Percentiles rank a stretch among this genome's conserved stretches.
These are phyloP conservation scores for Gardenia jasminoides DNA, from an alignment of 257 asterid genomes.

Conservation along the genomic window DNA sequence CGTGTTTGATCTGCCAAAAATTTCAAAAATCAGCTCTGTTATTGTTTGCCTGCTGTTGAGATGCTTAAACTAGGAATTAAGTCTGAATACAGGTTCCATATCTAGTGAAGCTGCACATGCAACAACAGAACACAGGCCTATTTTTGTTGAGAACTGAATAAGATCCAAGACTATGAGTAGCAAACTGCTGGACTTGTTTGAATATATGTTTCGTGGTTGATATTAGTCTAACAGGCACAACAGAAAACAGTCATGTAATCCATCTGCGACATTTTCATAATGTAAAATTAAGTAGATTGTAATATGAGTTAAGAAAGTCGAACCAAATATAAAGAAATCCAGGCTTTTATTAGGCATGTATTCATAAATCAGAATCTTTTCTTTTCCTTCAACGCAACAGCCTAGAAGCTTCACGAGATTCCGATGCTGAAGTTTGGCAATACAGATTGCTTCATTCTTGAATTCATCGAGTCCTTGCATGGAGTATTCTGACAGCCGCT, in stretches of 20 bases:
- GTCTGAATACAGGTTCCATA: background rate
- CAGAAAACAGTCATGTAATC: background rate
- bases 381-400: slow-evolving; percentile 34
- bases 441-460: slow-evolving; percentile 38
- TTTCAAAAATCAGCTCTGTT: background rate
- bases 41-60: background rate
- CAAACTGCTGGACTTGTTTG: no score
- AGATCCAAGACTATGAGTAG: background rate
- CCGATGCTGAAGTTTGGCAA: slow-evolving; percentile 42
- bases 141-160: background rate
- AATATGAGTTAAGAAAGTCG: slow-evolving; percentile 2
- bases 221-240: background rate
- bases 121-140: background rate
- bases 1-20: slow-evolving; percentile 28
- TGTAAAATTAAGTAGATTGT: background rate
- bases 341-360: slow-evolving; percentile 38
- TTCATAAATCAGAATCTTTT: slow-evolving; percentile 36
- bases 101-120: background rate
- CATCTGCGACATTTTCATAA: background rate
- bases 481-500: slow-evolving; percentile 32
- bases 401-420: slow-evolving; percentile 43
- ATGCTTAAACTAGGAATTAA: background rate
- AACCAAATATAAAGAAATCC: slow-evolving; percentile 33
- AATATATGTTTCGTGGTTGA: background rate
- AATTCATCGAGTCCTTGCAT: slow-evolving; percentile 37